phyloP scores from a whole-genome alignment of 768 basidiomycete genomes.

The Hortiboletus campestris region DNA sequence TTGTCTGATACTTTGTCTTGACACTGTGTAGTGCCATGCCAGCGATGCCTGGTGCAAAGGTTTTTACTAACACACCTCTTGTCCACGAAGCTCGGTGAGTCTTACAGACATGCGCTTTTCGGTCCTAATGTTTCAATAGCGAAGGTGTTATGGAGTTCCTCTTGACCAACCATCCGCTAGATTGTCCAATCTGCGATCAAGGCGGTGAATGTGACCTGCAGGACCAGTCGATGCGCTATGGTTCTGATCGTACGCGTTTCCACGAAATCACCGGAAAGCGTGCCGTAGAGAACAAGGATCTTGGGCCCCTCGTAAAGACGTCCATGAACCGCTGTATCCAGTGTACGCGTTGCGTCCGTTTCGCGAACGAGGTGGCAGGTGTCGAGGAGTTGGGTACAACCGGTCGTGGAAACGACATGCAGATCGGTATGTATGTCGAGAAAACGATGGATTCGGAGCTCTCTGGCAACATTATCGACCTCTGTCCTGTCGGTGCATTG shows the following conservation, averaged over 20 bases:
- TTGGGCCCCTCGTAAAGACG: conserved; percentile 97
- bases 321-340: conserved; percentile 99
- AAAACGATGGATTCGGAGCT: conserved; percentile 97
- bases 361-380: conserved; percentile 98
- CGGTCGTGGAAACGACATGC: conserved; percentile 96
- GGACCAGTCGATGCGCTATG: conserved; percentile 99
- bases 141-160: conserved; percentile 99
- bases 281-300: conserved; percentile 96
- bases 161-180: conserved; percentile 94
- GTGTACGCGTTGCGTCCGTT: conserved; percentile 98
- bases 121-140: conserved; percentile 38
- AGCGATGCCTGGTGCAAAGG: conserved; percentile 91
- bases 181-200: conserved; percentile 98
- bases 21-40: conserved; percentile 78
- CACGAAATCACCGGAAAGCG: conserved; percentile 98
- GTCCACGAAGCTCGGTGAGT: conserved; percentile 81
- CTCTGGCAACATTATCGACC: conserved; percentile 94
- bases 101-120: neutral
- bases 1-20: neutral
- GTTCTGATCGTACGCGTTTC: conserved; percentile 95
- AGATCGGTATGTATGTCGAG: conserved; percentile 98
- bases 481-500: conserved; percentile 97
- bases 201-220: conserved; percentile 99
- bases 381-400: conserved; percentile 97
- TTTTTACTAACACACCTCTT: conserved; percentile 89